phyloP scores from a whole-genome alignment of 148 eudicot genomes.

The Pouteria glomerata region DNA sequence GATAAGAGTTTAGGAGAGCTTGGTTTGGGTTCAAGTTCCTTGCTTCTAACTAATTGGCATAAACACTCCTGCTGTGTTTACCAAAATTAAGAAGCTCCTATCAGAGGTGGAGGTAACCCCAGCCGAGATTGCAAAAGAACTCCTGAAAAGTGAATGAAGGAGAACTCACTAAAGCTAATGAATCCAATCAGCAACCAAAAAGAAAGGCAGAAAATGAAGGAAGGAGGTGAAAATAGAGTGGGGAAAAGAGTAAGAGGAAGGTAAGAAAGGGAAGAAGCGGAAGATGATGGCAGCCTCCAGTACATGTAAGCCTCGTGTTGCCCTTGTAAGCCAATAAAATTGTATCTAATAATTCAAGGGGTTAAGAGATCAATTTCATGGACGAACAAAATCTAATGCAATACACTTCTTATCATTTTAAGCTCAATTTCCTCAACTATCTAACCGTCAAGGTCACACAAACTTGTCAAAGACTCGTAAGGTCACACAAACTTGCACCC shows the following conservation, averaged over 20 bases:
- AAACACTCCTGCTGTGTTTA: not conserved
- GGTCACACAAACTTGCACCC: no score
- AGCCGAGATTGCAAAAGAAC: slow-evolving; percentile 11
- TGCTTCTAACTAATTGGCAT: not conserved
- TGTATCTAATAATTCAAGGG: no score
- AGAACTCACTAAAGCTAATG: not conserved
- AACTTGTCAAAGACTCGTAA: no score
- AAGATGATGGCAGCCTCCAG: not conserved
- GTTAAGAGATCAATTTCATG: no score
- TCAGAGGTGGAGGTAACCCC: slow-evolving; percentile 11
- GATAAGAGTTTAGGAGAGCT: no score
- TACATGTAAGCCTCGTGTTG: not conserved
- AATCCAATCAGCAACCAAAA: not conserved
- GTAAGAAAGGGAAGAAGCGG: not conserved
- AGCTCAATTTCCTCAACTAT: no score
- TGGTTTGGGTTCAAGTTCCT: not conserved
- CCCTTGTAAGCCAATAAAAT: not conserved
- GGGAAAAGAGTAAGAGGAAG: not conserved
- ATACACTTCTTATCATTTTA: no score
- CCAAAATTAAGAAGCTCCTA: not conserved
- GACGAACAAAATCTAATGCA: no score
- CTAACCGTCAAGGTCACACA: no score
- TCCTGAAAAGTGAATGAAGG: not conserved
- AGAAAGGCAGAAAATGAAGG: not conserved
- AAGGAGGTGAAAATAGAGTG: not conserved